A percentile compares a stretch with the other conserved stretches of the same genome.
phyloP scores from a whole-genome alignment of 148 eudicot genomes.

The Camellia lanceoleosa region DNA sequence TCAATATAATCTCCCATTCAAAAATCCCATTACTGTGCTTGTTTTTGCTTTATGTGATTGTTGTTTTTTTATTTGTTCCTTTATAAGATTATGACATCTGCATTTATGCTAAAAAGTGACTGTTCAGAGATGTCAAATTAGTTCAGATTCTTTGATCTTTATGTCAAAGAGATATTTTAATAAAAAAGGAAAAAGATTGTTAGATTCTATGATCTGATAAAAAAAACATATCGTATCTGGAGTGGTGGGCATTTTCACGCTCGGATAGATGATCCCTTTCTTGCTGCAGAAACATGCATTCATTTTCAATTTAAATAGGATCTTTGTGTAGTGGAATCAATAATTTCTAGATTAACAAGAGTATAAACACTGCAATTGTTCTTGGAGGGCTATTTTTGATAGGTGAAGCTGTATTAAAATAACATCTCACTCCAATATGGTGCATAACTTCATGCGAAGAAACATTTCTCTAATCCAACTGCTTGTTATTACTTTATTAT shows the following conservation, averaged over 20 bases:
- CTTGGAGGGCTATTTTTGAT: not conserved
- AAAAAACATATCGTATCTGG: not conserved
- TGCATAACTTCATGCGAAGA: no score
- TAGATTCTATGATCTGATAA: conserved; percentile 1
- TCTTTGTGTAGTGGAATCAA: not conserved
- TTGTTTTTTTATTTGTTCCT: not conserved
- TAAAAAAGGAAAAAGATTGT: not conserved
- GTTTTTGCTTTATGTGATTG: not conserved
- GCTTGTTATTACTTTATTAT: no score
- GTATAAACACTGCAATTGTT: not conserved
- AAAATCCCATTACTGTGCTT: not conserved
- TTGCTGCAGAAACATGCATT: not conserved
- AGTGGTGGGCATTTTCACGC: not conserved
- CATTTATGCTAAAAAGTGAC: not conserved
- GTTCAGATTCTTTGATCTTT: not conserved
- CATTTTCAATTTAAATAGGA: not conserved
- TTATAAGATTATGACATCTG: not conserved
- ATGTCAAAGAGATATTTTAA: not conserved
- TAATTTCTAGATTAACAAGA: not conserved
- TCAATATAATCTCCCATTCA: not conserved
- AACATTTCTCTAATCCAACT: no score
- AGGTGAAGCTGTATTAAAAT: not conserved
- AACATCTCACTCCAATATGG: not conserved
- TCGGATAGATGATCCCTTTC: not conserved
- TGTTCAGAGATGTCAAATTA: not conserved